These are phyloP conservation scores for Akanthomyces dipterigenus DNA, from an alignment of 2,329 filamentous ascomycete species.

Conservation along the genomic window DNA sequence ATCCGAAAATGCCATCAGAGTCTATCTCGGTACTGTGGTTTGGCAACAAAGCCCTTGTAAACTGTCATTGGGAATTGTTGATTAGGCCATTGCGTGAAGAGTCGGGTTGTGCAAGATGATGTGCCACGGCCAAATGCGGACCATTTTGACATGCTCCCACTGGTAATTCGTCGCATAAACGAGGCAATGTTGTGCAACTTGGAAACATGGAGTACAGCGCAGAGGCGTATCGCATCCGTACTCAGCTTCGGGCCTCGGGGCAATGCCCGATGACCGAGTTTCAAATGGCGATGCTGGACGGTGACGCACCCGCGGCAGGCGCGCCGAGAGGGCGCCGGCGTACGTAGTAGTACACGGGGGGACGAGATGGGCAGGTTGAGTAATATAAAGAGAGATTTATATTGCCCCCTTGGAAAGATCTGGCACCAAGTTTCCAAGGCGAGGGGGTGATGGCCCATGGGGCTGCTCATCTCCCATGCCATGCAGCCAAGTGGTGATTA, in stretches of 20 bases:
- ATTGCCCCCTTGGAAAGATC: background rate
- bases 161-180: background rate
- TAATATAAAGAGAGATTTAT: no score
- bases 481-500: background rate
- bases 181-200: background rate
- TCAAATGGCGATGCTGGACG: background rate
- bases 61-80: background rate
- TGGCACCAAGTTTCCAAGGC: background rate
- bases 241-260: background rate
- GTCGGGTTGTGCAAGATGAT: background rate
- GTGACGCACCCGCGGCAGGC: background rate
- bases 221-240: background rate
- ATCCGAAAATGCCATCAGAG: background rate
- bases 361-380: no score
- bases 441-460: no score
- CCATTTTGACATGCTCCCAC: background rate
- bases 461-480: background rate
- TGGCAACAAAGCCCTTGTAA: no score
- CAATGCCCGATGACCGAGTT: background rate
- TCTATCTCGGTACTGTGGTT: background rate
- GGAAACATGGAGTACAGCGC: background rate
- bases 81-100: background rate
- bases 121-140: background rate
- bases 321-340: background rate
- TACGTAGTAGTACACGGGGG: background rate